Evolutionary conservation across 1,284 basidiomycete genomes (phyloP).

Genomic region (Tilletiopsis washingtonensis): DNA sequence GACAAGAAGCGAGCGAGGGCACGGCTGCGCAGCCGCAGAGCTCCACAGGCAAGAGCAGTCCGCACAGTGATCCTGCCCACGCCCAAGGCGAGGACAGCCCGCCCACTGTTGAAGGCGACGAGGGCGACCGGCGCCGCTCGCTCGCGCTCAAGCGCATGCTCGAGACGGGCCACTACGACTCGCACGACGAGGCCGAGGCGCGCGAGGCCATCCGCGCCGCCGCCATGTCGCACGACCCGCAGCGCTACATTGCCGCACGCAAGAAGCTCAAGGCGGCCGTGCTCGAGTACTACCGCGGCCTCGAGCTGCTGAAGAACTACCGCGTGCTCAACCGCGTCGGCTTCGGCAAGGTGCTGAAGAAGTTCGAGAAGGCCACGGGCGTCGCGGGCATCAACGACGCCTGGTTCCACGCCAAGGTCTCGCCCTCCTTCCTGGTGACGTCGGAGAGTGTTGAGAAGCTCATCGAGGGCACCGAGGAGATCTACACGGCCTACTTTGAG

Average conservation of each 20-base stretch:
- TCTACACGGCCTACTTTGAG: constrained; percentile 50
- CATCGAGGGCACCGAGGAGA: constrained; percentile 55
- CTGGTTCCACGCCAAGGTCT: constrained; percentile 69
- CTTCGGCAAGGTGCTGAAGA: constrained; percentile 78
- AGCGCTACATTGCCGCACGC: constrained; percentile 72
- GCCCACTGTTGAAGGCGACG: too few species aligned
- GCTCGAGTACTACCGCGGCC: constrained; percentile 70
- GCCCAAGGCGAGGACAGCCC: neutral
- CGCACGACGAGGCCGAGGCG: constrained; percentile 20
- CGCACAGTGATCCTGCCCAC: too few species aligned
- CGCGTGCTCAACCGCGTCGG: constrained; percentile 73
- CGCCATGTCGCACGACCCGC: constrained; percentile 57
- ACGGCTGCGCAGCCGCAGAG: neutral
- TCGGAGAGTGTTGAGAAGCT: constrained; percentile 60
- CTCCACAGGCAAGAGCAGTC: too few species aligned
- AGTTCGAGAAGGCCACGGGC: constrained; percentile 78
- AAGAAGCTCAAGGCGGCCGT: constrained; percentile 73
- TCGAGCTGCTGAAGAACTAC: constrained; percentile 56
- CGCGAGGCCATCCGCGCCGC: constrained; percentile 30
- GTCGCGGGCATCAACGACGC: constrained; percentile 56
- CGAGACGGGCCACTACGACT: constrained; percentile 12
- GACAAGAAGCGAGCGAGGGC: neutral
- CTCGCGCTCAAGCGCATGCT: constrained; percentile 18
- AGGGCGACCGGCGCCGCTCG: constrained; percentile 33
- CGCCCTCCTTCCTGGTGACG: constrained; percentile 49